Base-by-base conservation (phyloP, 345 rosid genomes). In the Melastoma malabathricum region DNA sequence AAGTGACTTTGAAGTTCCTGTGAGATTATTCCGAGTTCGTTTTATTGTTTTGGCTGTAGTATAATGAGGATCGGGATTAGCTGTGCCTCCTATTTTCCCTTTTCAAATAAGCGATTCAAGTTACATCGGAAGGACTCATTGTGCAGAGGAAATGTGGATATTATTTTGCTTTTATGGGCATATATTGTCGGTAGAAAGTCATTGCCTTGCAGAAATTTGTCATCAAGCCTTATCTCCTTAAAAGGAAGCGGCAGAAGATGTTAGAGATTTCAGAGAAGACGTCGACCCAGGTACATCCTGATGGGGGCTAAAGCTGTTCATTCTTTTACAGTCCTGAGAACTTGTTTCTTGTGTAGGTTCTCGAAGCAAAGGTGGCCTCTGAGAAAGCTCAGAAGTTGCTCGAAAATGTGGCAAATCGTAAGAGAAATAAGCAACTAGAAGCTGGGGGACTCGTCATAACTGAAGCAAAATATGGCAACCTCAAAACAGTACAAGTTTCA, bases 341-440 rank as follows among this genome's bases (percentile, higher is more conserved):
- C 41, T 34, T 6, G 41, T 34, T 34, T 34, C 10, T 34, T 19
- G 23, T 61, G 46, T 62, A 92, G 99, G 99, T 85, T 43, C 68
- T 13, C 60, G 89, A 80, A 63, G 83, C 94, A 63, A 83, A 71
- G 68, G 69, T 65, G 2, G 68, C 78, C n/a, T 94, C 94, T 23
- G 78, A 77, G 77, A 93, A 79, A 63, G 86, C 92, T 43, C 92
- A 88, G 66, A 81, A 69, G 57, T 70, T 88, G 58, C 70, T 88
- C 61, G 78, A 81, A 67, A 76, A 53, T 61, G 96, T 93, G 59
- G 83, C 95, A 46, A 78, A 73, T 15, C 77, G 97, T 64, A 93
- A 93, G 80, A 75, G 55, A 67, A 81, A 65, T 59, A 68, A 71
- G 60, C 97, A 93, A 65, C 61, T 58, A 27, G 92, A 85, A 78